These are phyloP conservation scores for Pseudogymnoascus sp. DNA, from an alignment of 2,329 filamentous ascomycete genomes.

Conservation along the genomic window DNA sequence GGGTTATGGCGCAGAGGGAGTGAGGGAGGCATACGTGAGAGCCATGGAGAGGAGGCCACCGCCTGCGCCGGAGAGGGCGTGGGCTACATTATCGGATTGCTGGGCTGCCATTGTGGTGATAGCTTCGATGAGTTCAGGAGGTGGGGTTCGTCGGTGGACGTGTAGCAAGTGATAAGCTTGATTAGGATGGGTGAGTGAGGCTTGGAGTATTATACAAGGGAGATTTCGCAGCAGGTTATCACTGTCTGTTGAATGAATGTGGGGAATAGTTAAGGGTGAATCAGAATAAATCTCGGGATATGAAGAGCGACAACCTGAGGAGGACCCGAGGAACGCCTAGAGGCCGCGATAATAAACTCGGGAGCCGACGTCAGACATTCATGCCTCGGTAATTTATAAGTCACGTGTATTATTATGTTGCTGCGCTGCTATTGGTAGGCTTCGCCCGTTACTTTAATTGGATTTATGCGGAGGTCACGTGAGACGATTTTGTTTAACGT, in stretches of 20 bases:
- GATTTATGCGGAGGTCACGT: background rate
- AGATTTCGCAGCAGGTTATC: background rate
- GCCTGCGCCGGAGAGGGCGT: conserved; percentile 86
- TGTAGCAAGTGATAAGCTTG: background rate
- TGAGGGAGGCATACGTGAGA: conserved; percentile 59
- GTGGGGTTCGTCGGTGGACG: background rate
- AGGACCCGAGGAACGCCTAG: background rate
- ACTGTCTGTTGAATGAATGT: background rate
- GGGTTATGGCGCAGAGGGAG: background rate
- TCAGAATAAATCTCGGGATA: background rate
- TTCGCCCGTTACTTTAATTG: background rate
- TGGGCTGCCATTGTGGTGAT: conserved; percentile 24
- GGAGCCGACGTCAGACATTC: background rate
- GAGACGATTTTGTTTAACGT: background rate
- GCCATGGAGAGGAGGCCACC: conserved; percentile 94
- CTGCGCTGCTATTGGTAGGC: background rate
- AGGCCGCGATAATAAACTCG: conserved; percentile 5
- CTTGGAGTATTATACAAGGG: background rate
- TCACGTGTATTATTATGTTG: background rate
- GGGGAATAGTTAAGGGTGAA: background rate
- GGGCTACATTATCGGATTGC: conserved; percentile 93
- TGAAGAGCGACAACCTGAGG: background rate
- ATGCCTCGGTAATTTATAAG: conserved; percentile 5
- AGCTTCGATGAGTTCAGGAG: background rate
- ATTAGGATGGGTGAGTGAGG: background rate